Conservation (phyloP, 2,329 filamentous ascomycete species). For the Verticillium klebahnii region DNA sequence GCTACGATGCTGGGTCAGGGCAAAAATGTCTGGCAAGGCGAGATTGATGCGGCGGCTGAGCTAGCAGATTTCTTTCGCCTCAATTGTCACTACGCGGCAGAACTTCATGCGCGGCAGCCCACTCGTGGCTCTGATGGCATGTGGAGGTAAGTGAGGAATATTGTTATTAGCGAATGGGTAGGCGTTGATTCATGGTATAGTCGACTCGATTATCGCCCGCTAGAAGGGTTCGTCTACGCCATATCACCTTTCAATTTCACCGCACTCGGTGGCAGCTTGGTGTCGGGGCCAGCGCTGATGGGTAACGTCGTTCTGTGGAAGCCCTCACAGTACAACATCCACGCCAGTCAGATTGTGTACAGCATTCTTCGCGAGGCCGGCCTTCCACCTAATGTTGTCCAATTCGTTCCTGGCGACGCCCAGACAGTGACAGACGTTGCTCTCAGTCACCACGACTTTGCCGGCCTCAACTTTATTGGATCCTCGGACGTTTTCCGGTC, state of each 20-base stretch:
- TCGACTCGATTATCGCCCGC: constrained; percentile 28
- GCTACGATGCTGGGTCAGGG: constrained; percentile 36
- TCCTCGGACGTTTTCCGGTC: constrained; percentile 31
- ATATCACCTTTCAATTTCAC: constrained; percentile 39
- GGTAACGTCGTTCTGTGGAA: constrained; percentile 39
- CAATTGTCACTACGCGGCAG: constrained; percentile 23
- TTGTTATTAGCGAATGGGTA: background rate
- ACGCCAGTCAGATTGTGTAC: constrained; percentile 28
- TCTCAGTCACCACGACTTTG: constrained; percentile 29
- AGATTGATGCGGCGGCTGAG: constrained; percentile 31
- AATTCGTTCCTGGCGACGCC: constrained; percentile 32
- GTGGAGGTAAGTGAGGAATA: constrained; percentile 14
- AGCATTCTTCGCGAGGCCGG: constrained; percentile 35
- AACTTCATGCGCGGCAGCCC: constrained; percentile 31
- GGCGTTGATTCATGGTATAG: constrained; percentile 6
- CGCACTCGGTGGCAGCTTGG: constrained; percentile 30
- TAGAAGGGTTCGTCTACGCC: constrained; percentile 37
- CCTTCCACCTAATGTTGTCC: constrained; percentile 30
- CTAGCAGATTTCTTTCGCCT: constrained; percentile 30
- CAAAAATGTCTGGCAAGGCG: constrained; percentile 34
- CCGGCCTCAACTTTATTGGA: constrained; percentile 31
- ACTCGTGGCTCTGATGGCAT: constrained; percentile 22
- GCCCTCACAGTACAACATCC: constrained; percentile 27
- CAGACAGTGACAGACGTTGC: constrained; percentile 27
- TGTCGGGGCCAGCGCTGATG: constrained; percentile 28